A percentile compares a stretch with the other conserved stretches of the same genome.
These are phyloP conservation scores for Pythium apleroticum DNA, from an alignment of 352 stramenopile genomes.

Conservation along the genomic window DNA sequence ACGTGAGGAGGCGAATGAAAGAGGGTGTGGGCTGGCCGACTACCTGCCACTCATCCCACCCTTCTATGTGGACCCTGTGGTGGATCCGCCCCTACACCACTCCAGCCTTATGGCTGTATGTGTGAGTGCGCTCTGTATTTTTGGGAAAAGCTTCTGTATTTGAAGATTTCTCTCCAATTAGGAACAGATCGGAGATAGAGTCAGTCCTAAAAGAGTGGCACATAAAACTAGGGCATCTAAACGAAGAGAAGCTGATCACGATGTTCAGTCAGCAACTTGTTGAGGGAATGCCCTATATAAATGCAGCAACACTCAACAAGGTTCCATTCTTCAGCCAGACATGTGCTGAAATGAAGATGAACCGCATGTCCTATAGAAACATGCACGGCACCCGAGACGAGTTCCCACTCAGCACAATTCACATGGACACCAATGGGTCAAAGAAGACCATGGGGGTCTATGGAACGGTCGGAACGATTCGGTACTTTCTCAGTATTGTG, in stretches of 20 bases:
- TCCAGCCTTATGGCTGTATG: too few relatives aligned
- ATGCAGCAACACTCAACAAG: neutral
- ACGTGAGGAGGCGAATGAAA: too few relatives aligned
- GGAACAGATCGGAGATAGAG: neutral
- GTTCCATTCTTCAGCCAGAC: constrained; percentile 13
- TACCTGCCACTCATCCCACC: too few relatives aligned
- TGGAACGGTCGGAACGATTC: neutral
- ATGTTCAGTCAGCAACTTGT: constrained; percentile 17
- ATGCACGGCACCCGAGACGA: constrained; percentile 4
- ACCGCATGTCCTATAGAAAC: constrained; percentile 6
- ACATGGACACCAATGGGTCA: constrained; percentile 2
- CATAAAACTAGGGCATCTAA: constrained; percentile 2
- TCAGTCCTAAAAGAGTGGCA: constrained; percentile 17
- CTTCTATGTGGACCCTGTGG: too few relatives aligned
- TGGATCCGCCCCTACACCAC: too few relatives aligned
- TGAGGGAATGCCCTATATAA: neutral
- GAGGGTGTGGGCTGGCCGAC: too few relatives aligned
- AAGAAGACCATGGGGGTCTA: constrained; percentile 7
- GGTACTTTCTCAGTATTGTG: constrained; percentile 8
- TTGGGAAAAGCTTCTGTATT: too few relatives aligned
- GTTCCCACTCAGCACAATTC: neutral
- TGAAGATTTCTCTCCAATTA: too few relatives aligned
- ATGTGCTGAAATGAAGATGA: constrained; percentile 11
- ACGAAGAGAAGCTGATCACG: constrained; percentile 8
- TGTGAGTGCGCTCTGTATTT: too few relatives aligned